Percentiles rank a stretch among this genome's conserved stretches.
Evolutionary conservation across 2,329 filamentous ascomycete species (phyloP).

Genomic region (Rhynchosporium secalis): DNA sequence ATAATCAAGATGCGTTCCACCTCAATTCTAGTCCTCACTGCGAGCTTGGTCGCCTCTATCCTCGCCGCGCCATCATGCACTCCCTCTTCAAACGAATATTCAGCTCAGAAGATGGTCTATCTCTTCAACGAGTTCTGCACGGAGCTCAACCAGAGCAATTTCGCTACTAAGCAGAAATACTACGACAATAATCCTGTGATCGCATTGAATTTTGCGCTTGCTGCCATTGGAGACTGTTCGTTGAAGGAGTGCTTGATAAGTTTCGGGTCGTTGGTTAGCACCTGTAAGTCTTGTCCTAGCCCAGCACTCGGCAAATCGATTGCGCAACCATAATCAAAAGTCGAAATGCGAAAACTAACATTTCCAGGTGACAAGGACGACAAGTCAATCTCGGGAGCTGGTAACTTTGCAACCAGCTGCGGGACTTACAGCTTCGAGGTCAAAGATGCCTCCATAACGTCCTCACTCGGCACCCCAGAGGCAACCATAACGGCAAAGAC

Average conservation of each 20-base stretch:
- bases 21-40: constrained; percentile 15
- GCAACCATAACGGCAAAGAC: constrained; percentile 13
- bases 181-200: constrained; percentile 17
- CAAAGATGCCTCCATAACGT: constrained; percentile 2
- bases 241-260: constrained; percentile 14
- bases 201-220: constrained; percentile 9
- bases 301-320: neutral
- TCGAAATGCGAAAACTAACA: neutral
- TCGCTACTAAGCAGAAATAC: constrained; percentile 10
- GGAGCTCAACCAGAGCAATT: constrained; percentile 1
- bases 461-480: constrained; percentile 1
- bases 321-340: neutral
- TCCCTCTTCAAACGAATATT: constrained; percentile 6
- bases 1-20: constrained; percentile 15
- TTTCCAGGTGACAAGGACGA: constrained; percentile 4
- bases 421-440: constrained; percentile 16
- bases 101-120: constrained; percentile 15
- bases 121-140: constrained; percentile 20
- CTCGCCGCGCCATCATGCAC: constrained; percentile 6
- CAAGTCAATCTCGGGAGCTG: constrained; percentile 16
- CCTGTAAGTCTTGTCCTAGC: constrained; percentile 7
- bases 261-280: constrained; percentile 14
- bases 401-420: constrained; percentile 10
- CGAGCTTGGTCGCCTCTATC: constrained; percentile 15
- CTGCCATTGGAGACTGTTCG: constrained; percentile 5